Evolutionary conservation across 2,329 filamentous ascomycete genomes (phyloP).

Genomic region (Aspergillus fijiensis): DNA sequence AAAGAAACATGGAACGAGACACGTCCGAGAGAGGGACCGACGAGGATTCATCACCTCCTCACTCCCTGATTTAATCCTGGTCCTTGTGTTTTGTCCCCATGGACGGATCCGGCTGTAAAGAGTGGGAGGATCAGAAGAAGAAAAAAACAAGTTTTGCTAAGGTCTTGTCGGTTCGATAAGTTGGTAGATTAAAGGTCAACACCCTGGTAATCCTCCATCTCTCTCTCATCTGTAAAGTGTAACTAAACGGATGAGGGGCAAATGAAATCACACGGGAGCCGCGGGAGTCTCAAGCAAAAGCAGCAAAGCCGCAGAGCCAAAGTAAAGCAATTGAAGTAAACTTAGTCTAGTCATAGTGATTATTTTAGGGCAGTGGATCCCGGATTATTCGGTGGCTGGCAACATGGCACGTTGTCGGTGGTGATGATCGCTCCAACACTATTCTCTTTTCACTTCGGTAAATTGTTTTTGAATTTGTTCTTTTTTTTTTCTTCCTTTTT

Average conservation of each 20-base stretch:
- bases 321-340: background rate
- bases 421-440: background rate
- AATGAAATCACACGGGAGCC: slow-evolving; percentile 6
- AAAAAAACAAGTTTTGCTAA: background rate
- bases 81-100: background rate
- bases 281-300: slow-evolving; percentile 4
- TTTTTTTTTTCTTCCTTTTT: too few relatives aligned
- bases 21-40: background rate
- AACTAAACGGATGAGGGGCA: slow-evolving; percentile 1
- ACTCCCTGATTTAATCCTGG: background rate
- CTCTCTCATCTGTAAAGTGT: background rate
- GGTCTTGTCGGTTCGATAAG: background rate
- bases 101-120: too few relatives aligned
- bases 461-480: background rate
- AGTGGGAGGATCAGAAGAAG: background rate
- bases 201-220: background rate
- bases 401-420: slow-evolving; percentile 16
- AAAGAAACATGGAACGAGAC: background rate
- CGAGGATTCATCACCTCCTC: background rate
- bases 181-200: background rate
- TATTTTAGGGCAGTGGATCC: slow-evolving; percentile 11
- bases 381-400: slow-evolving; percentile 16
- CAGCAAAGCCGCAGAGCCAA: too few relatives aligned
- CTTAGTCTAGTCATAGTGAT: background rate
- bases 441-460: background rate